phyloP scores from a whole-genome alignment of 148 eudicot genomes.

The Linanthus parryae region DNA sequence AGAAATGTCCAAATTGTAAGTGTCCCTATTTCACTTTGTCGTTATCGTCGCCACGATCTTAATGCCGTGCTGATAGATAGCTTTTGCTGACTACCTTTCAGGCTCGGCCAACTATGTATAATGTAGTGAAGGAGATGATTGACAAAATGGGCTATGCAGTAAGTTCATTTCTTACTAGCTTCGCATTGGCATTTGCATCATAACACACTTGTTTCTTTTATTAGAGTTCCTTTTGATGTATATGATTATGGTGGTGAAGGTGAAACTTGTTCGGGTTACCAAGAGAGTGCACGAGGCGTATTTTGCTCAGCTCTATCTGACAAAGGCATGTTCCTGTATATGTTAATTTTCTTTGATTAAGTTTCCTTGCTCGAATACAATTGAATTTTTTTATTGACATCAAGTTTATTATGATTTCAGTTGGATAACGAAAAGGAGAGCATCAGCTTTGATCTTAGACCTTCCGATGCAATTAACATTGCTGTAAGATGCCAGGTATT shows the following conservation, averaged over 20 bases:
- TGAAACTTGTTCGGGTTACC: conserved; percentile 91
- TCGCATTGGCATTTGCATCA: too few species aligned
- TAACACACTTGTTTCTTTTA: background rate
- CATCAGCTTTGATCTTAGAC: conserved; percentile 84
- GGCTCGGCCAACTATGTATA: conserved; percentile 95
- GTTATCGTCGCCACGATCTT: background rate
- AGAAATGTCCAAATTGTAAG: conserved; percentile 86
- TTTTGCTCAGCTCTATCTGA: conserved; percentile 71
- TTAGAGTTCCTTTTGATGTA: background rate
- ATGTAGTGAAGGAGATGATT: conserved; percentile 83
- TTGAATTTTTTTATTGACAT: background rate
- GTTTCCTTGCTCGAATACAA: background rate
- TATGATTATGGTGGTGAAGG: conserved; percentile 33
- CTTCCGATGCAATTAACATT: conserved; percentile 96
- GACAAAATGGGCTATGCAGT: conserved; percentile 94
- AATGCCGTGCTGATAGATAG: conserved; percentile 1
- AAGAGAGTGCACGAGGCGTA: conserved; percentile 92
- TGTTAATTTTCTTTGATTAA: background rate
- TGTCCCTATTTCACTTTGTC: conserved; percentile 1
- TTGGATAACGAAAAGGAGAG: conserved; percentile 59
- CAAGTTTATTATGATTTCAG: conserved; percentile 25
- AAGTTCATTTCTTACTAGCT: conserved; percentile 27
- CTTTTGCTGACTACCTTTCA: conserved; percentile 22
- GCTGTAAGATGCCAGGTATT: conserved; percentile 98
- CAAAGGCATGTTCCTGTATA: conserved; percentile 37